Evolutionary conservation across 2,329 filamentous ascomycete genomes (phyloP).

Genomic region (Cladosporium sp.): DNA sequence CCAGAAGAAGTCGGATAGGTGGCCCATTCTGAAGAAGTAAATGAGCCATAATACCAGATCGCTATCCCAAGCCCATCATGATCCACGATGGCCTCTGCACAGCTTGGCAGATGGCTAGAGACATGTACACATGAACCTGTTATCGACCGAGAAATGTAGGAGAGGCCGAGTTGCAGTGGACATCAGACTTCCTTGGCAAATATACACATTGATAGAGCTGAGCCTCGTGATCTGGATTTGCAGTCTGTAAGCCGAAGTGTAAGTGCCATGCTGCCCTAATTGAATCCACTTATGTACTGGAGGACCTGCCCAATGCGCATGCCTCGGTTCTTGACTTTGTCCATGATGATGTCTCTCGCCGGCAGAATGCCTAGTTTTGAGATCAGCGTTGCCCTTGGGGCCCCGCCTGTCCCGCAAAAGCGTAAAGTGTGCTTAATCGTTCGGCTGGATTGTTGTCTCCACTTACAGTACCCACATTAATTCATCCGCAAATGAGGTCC

Average conservation of each 20-base stretch:
- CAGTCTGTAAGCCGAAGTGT: not conserved
- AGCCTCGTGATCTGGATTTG: not conserved
- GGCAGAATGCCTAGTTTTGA: not conserved
- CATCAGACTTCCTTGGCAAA: not conserved
- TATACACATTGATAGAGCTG: not conserved
- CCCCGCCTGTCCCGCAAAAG: slow-evolving; percentile 3
- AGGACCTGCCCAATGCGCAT: not conserved
- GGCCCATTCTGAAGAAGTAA: not conserved
- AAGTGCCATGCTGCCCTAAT: not conserved
- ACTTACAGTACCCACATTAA: not conserved
- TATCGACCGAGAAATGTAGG: not conserved
- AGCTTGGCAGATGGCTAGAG: not conserved
- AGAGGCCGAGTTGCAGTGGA: not conserved
- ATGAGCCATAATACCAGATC: not conserved
- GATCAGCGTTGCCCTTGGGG: not conserved
- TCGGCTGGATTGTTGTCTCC: not conserved
- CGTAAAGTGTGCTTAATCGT: not conserved
- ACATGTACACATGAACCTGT: not conserved
- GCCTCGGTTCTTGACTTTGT: slow-evolving; percentile 1
- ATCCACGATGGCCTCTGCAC: not conserved
- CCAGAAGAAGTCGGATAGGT: not conserved
- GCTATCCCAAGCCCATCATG: not conserved
- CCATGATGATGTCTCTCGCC: not conserved
- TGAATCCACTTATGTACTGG: not conserved
- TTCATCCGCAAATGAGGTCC: not conserved